Base-by-base conservation (phyloP, 106 monocot species). In the Platanthera guangdongensis region DNA sequence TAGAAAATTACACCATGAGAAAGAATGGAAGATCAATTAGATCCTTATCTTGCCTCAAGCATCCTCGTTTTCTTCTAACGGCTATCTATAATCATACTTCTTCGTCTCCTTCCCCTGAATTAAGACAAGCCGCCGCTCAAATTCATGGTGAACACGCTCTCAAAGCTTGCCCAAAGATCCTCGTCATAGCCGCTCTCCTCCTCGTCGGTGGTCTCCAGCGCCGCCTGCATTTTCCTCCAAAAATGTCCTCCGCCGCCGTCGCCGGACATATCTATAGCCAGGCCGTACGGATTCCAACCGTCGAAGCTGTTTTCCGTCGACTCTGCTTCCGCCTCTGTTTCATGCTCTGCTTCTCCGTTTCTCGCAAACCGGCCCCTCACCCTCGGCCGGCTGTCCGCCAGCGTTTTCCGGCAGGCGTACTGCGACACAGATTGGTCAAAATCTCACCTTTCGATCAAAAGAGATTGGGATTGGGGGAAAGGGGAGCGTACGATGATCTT, bases 341-440 rank as follows among this genome's bases (percentile, higher is more conserved):
- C 80, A 13, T 55, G 25, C 51, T 84, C 84, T 0, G 76, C n/a
- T 12, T 84, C 86, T 1, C 79, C 87, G 45, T 83, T 87, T 52
- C 82, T 79, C 0, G 85, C 90, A 48, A 90, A 90, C 6, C 87
- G 76, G 2, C 90, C 90, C 32, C 82, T 77, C 14, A 90, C 87
- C 54, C 90, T 46, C 0, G 83, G 90, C 25, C 90, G 60, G 69
- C 87, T 87, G 72, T 90, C 90, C 4, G 90, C 90, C 54, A 90
- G 76, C 12, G 87, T 87, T 78, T 90, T 90, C 80, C 90, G 80
- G 76, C 90, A 90, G 45, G 82, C 87, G 48, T 89, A 89, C 89
- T 89, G 73, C 13, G 76, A 46, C 8, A 2, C 57, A 51, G 7
- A 12, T 51, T 14, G 14, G 25, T 22, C 30, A 48, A 51, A 60